Percentiles rank a stretch among this genome's conserved stretches.
Conservation (phyloP, 1,139 yeast species). For the Sugiyamaella xylanicola region DNA sequence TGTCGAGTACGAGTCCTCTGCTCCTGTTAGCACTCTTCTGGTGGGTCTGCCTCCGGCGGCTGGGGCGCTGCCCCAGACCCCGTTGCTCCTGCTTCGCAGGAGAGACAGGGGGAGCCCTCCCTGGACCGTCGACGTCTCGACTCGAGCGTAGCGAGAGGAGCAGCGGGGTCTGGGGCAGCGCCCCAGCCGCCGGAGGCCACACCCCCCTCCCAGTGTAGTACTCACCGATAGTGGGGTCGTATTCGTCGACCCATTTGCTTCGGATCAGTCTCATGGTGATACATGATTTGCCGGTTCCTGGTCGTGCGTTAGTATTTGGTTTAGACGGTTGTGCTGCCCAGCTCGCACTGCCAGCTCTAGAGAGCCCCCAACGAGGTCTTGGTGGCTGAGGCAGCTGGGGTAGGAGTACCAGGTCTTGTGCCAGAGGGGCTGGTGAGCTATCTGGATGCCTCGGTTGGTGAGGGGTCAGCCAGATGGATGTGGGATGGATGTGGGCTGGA, state of each 20-base stretch:
- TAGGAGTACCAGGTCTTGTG: no score
- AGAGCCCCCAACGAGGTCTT: no score
- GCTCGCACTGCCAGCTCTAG: no score
- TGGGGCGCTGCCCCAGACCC: slow-evolving; percentile 4
- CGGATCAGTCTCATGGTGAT: slow-evolving; percentile 42
- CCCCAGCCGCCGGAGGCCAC: slow-evolving; percentile 2
- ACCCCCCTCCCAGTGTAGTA: background rate
- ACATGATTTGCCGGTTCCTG: slow-evolving; percentile 41
- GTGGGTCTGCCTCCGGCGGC: slow-evolving; percentile 1
- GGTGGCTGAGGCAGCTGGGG: no score
- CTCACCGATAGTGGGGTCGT: slow-evolving; percentile 43
- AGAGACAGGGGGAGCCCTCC: no score
- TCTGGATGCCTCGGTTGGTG: no score
- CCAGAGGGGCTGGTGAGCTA: no score
- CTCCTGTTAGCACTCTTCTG: slow-evolving; percentile 15
- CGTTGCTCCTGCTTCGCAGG: background rate
- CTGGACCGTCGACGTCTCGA: background rate
- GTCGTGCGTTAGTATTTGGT: slow-evolving; percentile 3
- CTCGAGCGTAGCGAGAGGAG: background rate
- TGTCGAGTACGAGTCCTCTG: slow-evolving; percentile 43
- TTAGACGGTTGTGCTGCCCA: slow-evolving; percentile 17
- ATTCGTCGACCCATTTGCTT: slow-evolving; percentile 43
- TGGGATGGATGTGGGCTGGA: no score
- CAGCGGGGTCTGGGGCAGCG: background rate
- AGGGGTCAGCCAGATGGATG: no score